Base-by-base conservation (phyloP, 257 asterid genomes). In the Jasminum sambac region DNA sequence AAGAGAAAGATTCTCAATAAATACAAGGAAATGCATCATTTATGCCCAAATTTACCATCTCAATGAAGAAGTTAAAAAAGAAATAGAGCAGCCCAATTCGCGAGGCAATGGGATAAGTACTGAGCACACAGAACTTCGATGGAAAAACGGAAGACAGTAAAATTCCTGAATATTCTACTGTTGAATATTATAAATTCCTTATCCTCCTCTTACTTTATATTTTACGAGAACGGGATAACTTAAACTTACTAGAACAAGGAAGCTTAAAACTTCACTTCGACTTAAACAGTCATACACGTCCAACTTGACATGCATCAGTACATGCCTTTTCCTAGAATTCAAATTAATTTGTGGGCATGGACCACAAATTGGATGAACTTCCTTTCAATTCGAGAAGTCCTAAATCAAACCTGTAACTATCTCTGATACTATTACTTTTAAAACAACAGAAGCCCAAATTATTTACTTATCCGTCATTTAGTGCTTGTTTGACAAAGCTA, bases 251-350 rank as follows among this genome's bases (percentile, higher is more conserved):
- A 46, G 39, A 41, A 63, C 17, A 46, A 46, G 65, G 11, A 48
- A 73, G 16, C 17, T n/a, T 11, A n/a, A 65, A 55, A 24, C 73
- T 25, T 37, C 52, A 40, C 44, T 34, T 67, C 23, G 6, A n/a
- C 57, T 8, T 13, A 60, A 25, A 57, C 59, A 73, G 38, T 16
- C 23, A 65, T 58, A 17, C 44, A 39, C 26, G 68, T 57, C 30
- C 61, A 67, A 40, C 37, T 73, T n/a, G 36, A 68, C 43, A 68
- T 61, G 52, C 63, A 68, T 24, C 40, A 48, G 41, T 34, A 39
- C 44, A 14, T 11, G 37, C 42, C 37, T 61, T 5, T 8, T 30
- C 11, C 39, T n/a, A 61, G 14, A 61, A 12, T 5, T 25, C 23
- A 61, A 61, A 24, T 26, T 10, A 61, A 1, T 30, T 2, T 26